A percentile compares a stretch with the other conserved stretches of the same genome.
Conservation (phyloP, 441 rosid genomes). For the Eruca vesicaria region DNA sequence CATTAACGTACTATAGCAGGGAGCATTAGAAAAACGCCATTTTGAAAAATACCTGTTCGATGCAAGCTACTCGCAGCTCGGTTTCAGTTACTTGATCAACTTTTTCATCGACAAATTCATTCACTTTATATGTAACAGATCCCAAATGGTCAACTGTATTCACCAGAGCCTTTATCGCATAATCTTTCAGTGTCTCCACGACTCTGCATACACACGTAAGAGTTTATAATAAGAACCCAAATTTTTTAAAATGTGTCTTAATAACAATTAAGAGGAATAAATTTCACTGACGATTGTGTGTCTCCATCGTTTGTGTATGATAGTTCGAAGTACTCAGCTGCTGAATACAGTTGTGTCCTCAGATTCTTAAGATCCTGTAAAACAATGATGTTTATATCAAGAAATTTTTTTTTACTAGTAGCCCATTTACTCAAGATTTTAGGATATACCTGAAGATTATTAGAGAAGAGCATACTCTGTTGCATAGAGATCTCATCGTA, state of each 20-base stretch:
- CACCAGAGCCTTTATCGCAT: conserved; percentile 91
- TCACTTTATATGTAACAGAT: conserved; percentile 86
- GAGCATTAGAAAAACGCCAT: neutral
- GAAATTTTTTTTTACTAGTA: neutral
- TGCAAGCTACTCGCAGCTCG: conserved; percentile 79
- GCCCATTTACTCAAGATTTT: neutral
- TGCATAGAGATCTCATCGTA: conserved; percentile 87
- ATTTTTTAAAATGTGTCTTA: neutral
- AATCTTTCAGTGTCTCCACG: conserved; percentile 90
- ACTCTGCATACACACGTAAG: conserved; percentile 53
- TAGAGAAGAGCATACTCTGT: conserved; percentile 86
- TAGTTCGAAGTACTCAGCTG: conserved; percentile 93
- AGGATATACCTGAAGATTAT: conserved; percentile 77
- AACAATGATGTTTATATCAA: neutral
- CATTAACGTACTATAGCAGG: neutral
- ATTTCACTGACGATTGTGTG: conserved; percentile 68
- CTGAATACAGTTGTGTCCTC: conserved; percentile 82
- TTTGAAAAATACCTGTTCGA: conserved; percentile 66
- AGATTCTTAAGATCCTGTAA: conserved; percentile 84
- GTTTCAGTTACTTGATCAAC: conserved; percentile 84
- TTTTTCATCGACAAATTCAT: conserved; percentile 81
- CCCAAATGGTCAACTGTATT: conserved; percentile 97
- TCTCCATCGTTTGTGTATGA: conserved; percentile 85
- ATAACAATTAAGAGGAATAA: neutral
- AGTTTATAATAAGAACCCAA: neutral